phyloP scores from a whole-genome alignment of 2,329 filamentous ascomycete genomes.

The Pestalotiopsis sp. region DNA sequence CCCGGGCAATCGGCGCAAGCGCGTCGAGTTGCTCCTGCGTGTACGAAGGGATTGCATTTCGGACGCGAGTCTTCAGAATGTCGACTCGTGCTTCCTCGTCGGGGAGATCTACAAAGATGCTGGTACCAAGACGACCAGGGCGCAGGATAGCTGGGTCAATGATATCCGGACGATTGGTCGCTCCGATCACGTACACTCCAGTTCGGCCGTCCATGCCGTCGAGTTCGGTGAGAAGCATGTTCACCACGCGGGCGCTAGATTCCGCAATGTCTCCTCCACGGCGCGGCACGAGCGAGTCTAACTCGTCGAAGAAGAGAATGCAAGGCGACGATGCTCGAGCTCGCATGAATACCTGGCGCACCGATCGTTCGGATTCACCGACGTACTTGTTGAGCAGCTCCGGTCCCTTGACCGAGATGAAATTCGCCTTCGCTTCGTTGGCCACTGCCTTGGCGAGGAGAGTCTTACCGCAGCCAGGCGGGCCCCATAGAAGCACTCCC shows the following conservation, averaged over 20 bases:
- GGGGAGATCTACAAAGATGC: constrained; percentile 89
- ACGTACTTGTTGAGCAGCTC: constrained; percentile 98
- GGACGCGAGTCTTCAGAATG: constrained; percentile 72
- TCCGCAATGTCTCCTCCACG: constrained; percentile 81
- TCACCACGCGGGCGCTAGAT: constrained; percentile 86
- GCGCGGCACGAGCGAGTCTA: constrained; percentile 88
- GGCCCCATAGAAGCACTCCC: constrained; percentile 93
- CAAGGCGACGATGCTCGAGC: constrained; percentile 87
- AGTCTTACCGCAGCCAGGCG: constrained; percentile 95
- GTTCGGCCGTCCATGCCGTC: constrained; percentile 81
- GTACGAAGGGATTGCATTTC: constrained; percentile 27
- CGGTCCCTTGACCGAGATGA: constrained; percentile 96
- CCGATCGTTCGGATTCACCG: constrained; percentile 90
- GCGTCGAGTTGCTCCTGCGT: constrained; percentile 35
- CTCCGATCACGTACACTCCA: constrained; percentile 92
- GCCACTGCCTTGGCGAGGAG: constrained; percentile 94
- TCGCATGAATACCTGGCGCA: constrained; percentile 88
- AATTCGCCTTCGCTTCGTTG: constrained; percentile 94
- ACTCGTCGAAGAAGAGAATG: constrained; percentile 97
- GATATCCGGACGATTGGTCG: constrained; percentile 94
- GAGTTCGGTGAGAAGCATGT: constrained; percentile 91
- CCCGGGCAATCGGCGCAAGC: constrained; percentile 67
- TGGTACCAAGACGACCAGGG: constrained; percentile 83
- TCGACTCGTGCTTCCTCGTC: constrained; percentile 78
- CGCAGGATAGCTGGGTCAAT: constrained; percentile 95